Conservation (phyloP, 371 early-diverging fungal genomes). For the Phascolomyces articulosus region DNA sequence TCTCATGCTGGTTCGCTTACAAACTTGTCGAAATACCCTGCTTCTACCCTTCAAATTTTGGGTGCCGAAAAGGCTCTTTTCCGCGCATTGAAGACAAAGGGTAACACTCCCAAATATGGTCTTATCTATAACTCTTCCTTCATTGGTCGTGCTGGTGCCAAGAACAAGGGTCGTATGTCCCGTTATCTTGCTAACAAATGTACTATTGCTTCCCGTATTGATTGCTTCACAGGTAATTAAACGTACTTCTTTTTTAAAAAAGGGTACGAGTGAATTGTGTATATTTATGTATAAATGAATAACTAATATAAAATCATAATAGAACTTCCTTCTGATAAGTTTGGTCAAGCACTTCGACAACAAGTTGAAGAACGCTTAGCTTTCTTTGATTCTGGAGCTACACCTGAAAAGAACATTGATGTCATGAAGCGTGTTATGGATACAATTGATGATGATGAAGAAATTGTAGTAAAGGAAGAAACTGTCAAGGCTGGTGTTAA, state of each 20-base stretch:
- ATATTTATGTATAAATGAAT: conserved; percentile 18
- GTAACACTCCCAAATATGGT: conserved; percentile 98
- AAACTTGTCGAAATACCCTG: conserved; percentile 91
- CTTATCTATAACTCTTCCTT: conserved; percentile 92
- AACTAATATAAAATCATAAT: not conserved
- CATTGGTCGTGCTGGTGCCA: conserved; percentile 91
- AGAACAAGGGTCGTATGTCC: conserved; percentile 99
- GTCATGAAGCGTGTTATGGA: conserved; percentile 92
- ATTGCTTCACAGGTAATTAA: conserved; percentile 81
- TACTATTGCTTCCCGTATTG: conserved; percentile 97
- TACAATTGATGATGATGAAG: conserved; percentile 61
- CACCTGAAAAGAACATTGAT: conserved; percentile 91
- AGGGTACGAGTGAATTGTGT: not conserved
- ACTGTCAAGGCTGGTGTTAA: conserved; percentile 17
- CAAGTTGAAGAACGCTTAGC: conserved; percentile 97
- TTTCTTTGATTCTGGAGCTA: conserved; percentile 90
- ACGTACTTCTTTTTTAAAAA: not conserved
- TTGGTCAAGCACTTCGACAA: conserved; percentile 94
- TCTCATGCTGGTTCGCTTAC: conserved; percentile 92
- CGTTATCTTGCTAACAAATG: conserved; percentile 99
- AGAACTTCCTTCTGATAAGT: conserved; percentile 82
- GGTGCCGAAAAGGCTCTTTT: conserved; percentile 99
- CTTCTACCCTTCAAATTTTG: conserved; percentile 95
- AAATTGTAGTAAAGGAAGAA: conserved; percentile 34
- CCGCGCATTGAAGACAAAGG: conserved; percentile 93